Evolutionary conservation across 352 stramenopile species (phyloP), one percentile per base, ranked within the genome.

Genomic region (Bremia lactucae): DNA sequence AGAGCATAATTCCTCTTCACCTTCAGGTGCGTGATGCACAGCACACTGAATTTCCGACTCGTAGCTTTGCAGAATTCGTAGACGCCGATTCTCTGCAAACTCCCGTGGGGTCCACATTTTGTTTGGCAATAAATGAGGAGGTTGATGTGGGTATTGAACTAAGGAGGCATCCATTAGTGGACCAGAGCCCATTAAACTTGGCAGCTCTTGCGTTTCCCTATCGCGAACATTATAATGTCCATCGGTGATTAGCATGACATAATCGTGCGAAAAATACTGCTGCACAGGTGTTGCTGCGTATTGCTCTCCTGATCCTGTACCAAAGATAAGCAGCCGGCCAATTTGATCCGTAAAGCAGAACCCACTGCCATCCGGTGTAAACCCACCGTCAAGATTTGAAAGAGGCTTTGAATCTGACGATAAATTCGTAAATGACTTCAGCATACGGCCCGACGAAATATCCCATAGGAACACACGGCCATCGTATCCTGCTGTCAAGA

Each of bases 261-360:
- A 96, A 54, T 97, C 89, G 19, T 72, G 90, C 4, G 76, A 59
- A 43, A 96, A 96, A 43, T 88, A 88, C 49, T 96, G 86, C 50
- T 95, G 79, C 26, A 82, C 64, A 14, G 76, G 81, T 4, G 64
- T 72, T 4, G 60, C 66, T 2, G 57, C 51, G 31, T 77, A 90
- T 10, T 73, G 52, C 23, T 84, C 63, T 33, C 72, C 68, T 4
- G 72, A 78, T 28, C 86, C 79, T 5, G 72, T 81, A 22, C 81
- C 76, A 54, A 94, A 87, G 36, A 94, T 68, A 18, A 83, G 50
- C 4, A 94, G 47, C 2, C 79, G 60, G 3, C 82, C 82, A n/a
- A 78, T 74, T n/a, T 79, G 70, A 48, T 94, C 82, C 0, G 79
- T 91, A 26, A 83, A 87, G 43, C 73, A 83, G 39, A 94, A 87